Conservation (phyloP, 306 rosid species). For the Citrullus colocynthis region DNA sequence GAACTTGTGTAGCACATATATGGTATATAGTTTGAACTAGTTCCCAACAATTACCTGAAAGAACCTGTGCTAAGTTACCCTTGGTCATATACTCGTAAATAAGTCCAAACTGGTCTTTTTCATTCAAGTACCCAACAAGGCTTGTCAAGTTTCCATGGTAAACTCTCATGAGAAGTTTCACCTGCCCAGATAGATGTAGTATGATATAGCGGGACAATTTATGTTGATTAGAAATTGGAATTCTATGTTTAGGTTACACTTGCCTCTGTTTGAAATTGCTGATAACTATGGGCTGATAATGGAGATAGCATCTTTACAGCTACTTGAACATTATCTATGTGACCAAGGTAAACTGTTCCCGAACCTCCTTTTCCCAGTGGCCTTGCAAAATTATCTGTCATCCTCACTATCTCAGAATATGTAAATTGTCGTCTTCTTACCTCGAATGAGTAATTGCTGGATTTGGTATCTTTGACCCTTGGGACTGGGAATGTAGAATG, state of each 20-base stretch:
- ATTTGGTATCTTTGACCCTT: neutral
- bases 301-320: slow-evolving; percentile 38
- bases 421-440: slow-evolving; percentile 30
- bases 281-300: slow-evolving; percentile 11
- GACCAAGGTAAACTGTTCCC: slow-evolving; percentile 35
- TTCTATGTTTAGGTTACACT: neutral
- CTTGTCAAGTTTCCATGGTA: slow-evolving; percentile 20
- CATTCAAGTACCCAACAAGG: slow-evolving; percentile 24
- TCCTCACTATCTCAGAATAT: slow-evolving; percentile 25
- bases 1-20: neutral
- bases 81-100: slow-evolving; percentile 23
- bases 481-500: neutral
- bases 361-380: slow-evolving; percentile 39
- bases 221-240: neutral
- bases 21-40: neutral
- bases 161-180: slow-evolving; percentile 15
- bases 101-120: slow-evolving; percentile 7
- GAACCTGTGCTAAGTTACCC: slow-evolving; percentile 9
- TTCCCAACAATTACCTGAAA: neutral
- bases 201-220: neutral
- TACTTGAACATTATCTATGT: slow-evolving; percentile 21
- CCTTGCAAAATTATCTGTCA: slow-evolving; percentile 27
- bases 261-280: slow-evolving; percentile 40
- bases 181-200: slow-evolving; percentile 11
- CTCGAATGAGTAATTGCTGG: slow-evolving; percentile 11